Evolutionary conservation across 2,329 filamentous ascomycete species (phyloP).

Genomic region (Monilinia polystroma): DNA sequence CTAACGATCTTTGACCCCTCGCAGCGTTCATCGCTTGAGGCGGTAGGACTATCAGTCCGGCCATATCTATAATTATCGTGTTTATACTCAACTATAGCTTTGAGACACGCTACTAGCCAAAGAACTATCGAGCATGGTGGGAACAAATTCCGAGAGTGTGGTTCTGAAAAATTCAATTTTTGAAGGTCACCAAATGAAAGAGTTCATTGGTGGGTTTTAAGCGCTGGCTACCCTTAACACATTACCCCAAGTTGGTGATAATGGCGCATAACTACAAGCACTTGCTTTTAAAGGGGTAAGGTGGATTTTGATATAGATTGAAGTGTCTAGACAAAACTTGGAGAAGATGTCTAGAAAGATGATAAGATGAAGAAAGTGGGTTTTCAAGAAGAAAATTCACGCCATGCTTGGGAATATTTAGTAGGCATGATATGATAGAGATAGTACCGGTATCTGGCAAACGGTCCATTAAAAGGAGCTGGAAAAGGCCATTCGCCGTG

Average conservation of each 20-base stretch:
- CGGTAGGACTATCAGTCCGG: neutral
- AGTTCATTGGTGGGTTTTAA: slow-evolving; percentile 13
- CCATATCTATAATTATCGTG: slow-evolving; percentile 3
- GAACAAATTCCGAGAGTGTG: neutral
- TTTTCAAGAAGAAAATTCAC: too few relatives aligned
- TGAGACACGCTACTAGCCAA: neutral
- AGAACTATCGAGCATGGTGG: neutral
- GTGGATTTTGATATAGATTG: neutral
- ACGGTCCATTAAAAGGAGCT: neutral
- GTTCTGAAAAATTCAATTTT: neutral
- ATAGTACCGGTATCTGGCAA: neutral
- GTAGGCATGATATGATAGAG: too few relatives aligned
- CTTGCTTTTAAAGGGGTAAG: neutral
- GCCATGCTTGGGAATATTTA: too few relatives aligned
- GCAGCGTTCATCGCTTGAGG: slow-evolving; percentile 9
- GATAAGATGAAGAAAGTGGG: too few relatives aligned
- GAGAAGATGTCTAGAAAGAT: too few relatives aligned
- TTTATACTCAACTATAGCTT: neutral
- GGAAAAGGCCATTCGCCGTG: neutral
- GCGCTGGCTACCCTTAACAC: neutral
- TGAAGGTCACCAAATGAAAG: neutral
- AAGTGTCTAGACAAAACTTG: too few relatives aligned
- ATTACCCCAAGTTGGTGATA: neutral
- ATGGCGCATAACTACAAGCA: neutral
- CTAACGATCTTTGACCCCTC: neutral